Percentiles rank a stretch among this genome's conserved stretches.
Evolutionary conservation across 352 stramenopile species (phyloP).

Genomic region (Phytophthora fragariaefolia): DNA sequence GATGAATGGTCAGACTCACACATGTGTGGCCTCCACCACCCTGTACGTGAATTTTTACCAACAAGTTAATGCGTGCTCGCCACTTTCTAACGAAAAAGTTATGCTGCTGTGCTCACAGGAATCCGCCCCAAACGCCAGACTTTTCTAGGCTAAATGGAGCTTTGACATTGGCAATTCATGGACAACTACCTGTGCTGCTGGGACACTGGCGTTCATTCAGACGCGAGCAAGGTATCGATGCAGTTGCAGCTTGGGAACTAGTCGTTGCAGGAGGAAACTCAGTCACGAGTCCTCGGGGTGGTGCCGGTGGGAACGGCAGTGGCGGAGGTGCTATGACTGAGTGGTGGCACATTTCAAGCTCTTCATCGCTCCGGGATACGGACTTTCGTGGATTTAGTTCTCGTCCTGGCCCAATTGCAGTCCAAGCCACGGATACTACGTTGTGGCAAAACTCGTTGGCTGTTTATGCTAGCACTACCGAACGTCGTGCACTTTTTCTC

Average conservation of each 20-base stretch:
- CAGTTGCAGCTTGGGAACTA: conserved; percentile 35
- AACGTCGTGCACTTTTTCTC: conserved; percentile 30
- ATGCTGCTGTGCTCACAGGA: conserved; percentile 26
- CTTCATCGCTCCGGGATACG: conserved; percentile 5
- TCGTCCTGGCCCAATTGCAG: not conserved
- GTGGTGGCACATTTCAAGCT: conserved; percentile 36
- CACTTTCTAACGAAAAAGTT: not conserved
- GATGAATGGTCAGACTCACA: conserved; percentile 37
- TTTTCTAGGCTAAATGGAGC: conserved; percentile 61
- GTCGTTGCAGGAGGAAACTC: conserved; percentile 18
- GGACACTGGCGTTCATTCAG: conserved; percentile 47
- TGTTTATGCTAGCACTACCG: conserved; percentile 33
- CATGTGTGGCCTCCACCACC: conserved; percentile 35
- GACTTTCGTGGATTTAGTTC: not conserved
- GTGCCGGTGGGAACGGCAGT: conserved; percentile 33
- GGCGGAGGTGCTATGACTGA: conserved; percentile 31
- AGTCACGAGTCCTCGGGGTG: conserved; percentile 37
- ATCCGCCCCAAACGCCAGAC: conserved; percentile 49
- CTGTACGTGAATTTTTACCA: conserved; percentile 20
- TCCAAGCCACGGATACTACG: conserved; percentile 25
- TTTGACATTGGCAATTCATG: conserved; percentile 54
- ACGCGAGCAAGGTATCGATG: conserved; percentile 29
- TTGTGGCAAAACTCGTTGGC: conserved; percentile 40
- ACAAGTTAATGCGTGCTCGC: not conserved
- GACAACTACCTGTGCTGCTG: conserved; percentile 48